Conservation (phyloP, 2,329 filamentous ascomycete species). For the Pseudogymnoascus sp. region DNA sequence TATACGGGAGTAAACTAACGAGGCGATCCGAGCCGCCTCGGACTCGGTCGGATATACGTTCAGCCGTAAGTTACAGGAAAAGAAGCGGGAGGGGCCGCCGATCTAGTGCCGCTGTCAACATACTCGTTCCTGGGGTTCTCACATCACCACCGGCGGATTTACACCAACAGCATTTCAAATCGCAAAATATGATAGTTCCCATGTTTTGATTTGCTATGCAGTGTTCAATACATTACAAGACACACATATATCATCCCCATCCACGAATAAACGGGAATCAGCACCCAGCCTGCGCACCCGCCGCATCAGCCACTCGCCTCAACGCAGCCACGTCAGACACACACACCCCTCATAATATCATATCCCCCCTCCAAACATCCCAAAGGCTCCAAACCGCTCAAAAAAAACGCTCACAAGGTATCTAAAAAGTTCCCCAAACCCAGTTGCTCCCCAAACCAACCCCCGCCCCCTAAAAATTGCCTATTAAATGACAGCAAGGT, state of each 20-base stretch:
- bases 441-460: background rate
- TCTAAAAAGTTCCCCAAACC: background rate
- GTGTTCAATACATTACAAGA: constrained; percentile 9
- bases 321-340: background rate
- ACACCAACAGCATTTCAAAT: background rate
- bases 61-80: background rate
- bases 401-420: constrained; percentile 8
- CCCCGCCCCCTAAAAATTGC: background rate
- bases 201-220: constrained; percentile 2
- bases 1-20: background rate
- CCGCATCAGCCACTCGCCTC: background rate
- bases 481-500: background rate
- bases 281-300: background rate
- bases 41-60: background rate
- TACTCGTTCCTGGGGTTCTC: background rate
- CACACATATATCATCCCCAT: constrained; percentile 4
- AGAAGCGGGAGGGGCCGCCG: background rate
- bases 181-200: background rate
- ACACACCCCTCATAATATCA: background rate
- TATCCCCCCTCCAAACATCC: background rate
- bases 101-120: too few species aligned
- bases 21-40: background rate
- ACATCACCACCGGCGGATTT: background rate
- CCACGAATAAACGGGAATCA: constrained; percentile 1
- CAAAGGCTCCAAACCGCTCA: constrained; percentile 3